Conservation (phyloP, 2,329 filamentous ascomycete species). For the Monosporascus cannonballus region DNA sequence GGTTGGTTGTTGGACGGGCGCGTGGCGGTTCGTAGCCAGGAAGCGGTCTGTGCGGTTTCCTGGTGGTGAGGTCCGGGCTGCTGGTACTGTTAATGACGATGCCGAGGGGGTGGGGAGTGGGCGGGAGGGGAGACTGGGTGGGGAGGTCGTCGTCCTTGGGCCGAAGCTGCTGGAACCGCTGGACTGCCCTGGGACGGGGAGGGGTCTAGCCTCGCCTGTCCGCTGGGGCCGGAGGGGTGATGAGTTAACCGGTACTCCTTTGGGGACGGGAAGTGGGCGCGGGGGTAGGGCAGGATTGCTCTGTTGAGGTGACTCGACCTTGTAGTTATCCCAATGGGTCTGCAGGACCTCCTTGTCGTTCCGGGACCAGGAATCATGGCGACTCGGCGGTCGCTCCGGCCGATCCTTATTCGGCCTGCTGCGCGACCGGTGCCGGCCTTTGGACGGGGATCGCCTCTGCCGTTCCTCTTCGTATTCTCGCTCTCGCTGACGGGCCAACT, state of each 20-base stretch:
- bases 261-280: slow-evolving; percentile 36
- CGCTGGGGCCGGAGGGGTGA: slow-evolving; percentile 28
- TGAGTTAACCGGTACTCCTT: slow-evolving; percentile 23
- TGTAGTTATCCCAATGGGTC: slow-evolving; percentile 41
- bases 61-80: not conserved
- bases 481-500: slow-evolving; percentile 57
- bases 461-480: slow-evolving; percentile 56
- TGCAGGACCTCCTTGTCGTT: slow-evolving; percentile 61
- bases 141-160: slow-evolving; percentile 21
- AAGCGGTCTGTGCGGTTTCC: slow-evolving; percentile 42
- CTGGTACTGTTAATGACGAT: not conserved
- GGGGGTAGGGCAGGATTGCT: slow-evolving; percentile 18
- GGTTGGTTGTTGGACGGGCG: slow-evolving; percentile 32
- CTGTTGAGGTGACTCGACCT: slow-evolving; percentile 4
- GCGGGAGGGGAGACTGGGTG: slow-evolving; percentile 13
- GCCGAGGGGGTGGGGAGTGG: slow-evolving; percentile 21
- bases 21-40: slow-evolving; percentile 44
- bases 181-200: slow-evolving; percentile 39
- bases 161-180: slow-evolving; percentile 8
- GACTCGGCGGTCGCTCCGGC: slow-evolving; percentile 36
- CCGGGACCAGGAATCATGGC: slow-evolving; percentile 58
- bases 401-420: slow-evolving; percentile 29
- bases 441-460: slow-evolving; percentile 39
- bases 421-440: slow-evolving; percentile 34
- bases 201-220: slow-evolving; percentile 41